These are phyloP conservation scores for Penicillium odoratum DNA, from an alignment of 495 filamentous ascomycete genomes.

Conservation along the genomic window DNA sequence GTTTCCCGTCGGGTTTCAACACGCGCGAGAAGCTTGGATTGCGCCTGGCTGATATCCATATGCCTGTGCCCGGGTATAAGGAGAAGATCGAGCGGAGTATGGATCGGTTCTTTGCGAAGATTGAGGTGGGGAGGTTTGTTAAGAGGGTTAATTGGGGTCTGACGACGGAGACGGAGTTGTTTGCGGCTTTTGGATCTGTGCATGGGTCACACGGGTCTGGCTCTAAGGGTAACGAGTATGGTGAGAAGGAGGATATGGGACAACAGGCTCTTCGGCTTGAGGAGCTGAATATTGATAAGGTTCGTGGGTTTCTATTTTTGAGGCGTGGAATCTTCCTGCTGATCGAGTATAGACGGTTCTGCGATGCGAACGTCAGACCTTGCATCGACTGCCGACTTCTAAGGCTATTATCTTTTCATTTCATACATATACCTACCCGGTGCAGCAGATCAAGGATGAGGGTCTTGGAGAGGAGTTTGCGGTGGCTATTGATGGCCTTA, in stretches of 20 bases:
- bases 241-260: constrained; percentile 42
- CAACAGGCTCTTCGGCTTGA: constrained; percentile 36
- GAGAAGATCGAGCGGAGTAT: constrained; percentile 72
- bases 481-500: constrained; percentile 70
- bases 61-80: constrained; percentile 65
- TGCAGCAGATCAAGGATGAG: constrained; percentile 68
- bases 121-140: constrained; percentile 42
- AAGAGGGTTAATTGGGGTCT: constrained; percentile 62
- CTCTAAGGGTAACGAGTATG: background rate
- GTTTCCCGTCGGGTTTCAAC: constrained; percentile 73
- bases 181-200: constrained; percentile 45
- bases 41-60: constrained; percentile 65
- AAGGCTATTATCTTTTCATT: constrained; percentile 72
- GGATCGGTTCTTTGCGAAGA: constrained; percentile 69
- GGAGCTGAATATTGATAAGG: constrained; percentile 51
- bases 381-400: constrained; percentile 69
- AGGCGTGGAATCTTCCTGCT: background rate
- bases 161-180: constrained; percentile 57
- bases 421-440: constrained; percentile 75
- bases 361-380: constrained; percentile 73
- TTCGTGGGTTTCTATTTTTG: constrained; percentile 24
- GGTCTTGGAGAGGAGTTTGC: constrained; percentile 65
- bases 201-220: constrained; percentile 20
- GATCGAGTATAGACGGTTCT: constrained; percentile 47
- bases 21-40: constrained; percentile 62